These are phyloP conservation scores for Rhododendron ovatum DNA, from an alignment of 148 eudicot species.

Conservation along the genomic window DNA sequence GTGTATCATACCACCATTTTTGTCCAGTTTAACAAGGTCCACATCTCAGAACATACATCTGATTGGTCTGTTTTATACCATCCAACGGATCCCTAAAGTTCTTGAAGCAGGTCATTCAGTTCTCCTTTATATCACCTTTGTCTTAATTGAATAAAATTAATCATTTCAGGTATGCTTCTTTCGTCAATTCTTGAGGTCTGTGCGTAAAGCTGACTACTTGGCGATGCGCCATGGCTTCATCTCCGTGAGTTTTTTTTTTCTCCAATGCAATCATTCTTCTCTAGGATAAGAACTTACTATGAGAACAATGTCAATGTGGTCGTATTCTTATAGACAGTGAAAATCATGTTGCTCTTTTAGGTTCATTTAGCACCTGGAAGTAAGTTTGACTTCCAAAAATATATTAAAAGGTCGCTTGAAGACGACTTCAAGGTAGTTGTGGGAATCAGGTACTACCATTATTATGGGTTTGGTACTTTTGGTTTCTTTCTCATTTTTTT, in stretches of 20 bases:
- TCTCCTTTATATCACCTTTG: neutral
- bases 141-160: neutral
- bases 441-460: conserved; percentile 63
- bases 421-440: conserved; percentile 96
- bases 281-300: neutral
- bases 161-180: conserved; percentile 71
- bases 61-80: neutral
- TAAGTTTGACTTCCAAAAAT: conserved; percentile 90
- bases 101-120: neutral
- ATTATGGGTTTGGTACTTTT: neutral
- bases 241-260: conserved; percentile 29
- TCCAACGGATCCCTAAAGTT: neutral
- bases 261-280: neutral
- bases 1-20: neutral
- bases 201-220: conserved; percentile 66
- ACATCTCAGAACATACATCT: neutral
- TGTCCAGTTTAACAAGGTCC: neutral
- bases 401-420: conserved; percentile 90
- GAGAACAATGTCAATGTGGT: neutral
- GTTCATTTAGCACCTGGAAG: conserved; percentile 93
- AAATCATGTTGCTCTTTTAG: conserved; percentile 25
- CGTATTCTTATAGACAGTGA: neutral
- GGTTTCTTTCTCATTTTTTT: neutral
- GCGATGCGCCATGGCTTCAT: conserved; percentile 72
- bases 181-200: conserved; percentile 69